phyloP scores from a whole-genome alignment of 441 rosid species.

The Brassica hybrid region DNA sequence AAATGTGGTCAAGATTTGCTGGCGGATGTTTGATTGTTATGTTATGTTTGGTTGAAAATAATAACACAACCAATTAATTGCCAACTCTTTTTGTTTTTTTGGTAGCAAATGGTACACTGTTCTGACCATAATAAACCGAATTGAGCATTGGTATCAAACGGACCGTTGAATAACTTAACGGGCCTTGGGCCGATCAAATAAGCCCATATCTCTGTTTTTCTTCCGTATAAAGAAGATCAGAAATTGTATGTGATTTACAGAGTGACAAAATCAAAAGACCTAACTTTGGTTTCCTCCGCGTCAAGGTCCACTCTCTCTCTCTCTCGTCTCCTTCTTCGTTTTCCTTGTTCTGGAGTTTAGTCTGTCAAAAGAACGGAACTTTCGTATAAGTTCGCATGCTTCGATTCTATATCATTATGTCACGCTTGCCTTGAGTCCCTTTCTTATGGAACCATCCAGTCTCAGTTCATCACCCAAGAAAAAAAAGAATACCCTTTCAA shows the following conservation, averaged over 20 bases:
- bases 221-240: not conserved
- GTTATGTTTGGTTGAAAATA: not conserved
- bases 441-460: slow-evolving; percentile 15
- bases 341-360: slow-evolving; percentile 21
- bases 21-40: slow-evolving; percentile 25
- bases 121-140: not conserved
- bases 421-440: not conserved
- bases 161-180: not conserved
- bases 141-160: not conserved
- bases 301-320: slow-evolving; percentile 6
- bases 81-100: not conserved
- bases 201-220: not conserved
- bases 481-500: too few relatives aligned
- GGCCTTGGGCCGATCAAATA: not conserved
- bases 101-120: not conserved
- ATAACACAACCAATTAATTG: not conserved
- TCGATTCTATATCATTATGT: not conserved
- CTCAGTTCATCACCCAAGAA: not conserved
- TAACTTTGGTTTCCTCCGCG: slow-evolving; percentile 12
- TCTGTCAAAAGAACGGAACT: not conserved
- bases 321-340: slow-evolving; percentile 7
- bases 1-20: slow-evolving; percentile 6
- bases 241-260: not conserved
- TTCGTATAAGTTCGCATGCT: not conserved
- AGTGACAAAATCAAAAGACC: slow-evolving; percentile 12